Evolutionary conservation across 805 yeast species (phyloP).

Genomic region (Kazachstania bromeliacearum): DNA sequence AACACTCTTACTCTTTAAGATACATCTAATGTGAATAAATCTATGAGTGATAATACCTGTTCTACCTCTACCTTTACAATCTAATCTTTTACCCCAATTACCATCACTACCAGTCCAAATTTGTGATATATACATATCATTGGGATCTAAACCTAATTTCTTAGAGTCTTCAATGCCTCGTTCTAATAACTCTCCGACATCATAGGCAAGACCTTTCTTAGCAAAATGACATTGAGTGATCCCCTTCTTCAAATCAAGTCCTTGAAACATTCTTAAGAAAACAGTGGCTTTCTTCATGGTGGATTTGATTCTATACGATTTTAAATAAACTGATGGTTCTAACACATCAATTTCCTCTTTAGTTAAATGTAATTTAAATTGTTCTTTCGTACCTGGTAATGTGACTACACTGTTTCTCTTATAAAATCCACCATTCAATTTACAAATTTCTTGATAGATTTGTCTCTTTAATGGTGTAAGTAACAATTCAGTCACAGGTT

Average conservation of each 20-base stretch:
- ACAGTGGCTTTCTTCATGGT: constrained; percentile 81
- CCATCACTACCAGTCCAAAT: constrained; percentile 94
- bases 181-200: constrained; percentile 65
- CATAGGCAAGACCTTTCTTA: constrained; percentile 68
- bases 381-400: constrained; percentile 32
- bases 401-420: constrained; percentile 48
- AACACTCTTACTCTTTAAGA: constrained; percentile 53
- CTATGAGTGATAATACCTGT: constrained; percentile 69
- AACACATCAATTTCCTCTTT: constrained; percentile 62
- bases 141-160: constrained; percentile 46
- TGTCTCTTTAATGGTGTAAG: constrained; percentile 63
- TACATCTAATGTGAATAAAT: constrained; percentile 70
- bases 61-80: constrained; percentile 86
- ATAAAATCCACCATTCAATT: constrained; percentile 56
- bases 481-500: constrained; percentile 44
- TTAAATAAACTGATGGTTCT: constrained; percentile 80
- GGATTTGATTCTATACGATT: constrained; percentile 76
- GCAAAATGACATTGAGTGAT: constrained; percentile 88
- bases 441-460: constrained; percentile 54
- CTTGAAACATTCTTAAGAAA: constrained; percentile 67
- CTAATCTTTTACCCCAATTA: constrained; percentile 55
- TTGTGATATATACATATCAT: constrained; percentile 61
- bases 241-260: constrained; percentile 63
- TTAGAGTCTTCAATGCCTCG: constrained; percentile 64
- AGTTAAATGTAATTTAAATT: constrained; percentile 48